phyloP scores from a whole-genome alignment of 2,329 filamentous ascomycete genomes.

The Botrytis fragariae region DNA sequence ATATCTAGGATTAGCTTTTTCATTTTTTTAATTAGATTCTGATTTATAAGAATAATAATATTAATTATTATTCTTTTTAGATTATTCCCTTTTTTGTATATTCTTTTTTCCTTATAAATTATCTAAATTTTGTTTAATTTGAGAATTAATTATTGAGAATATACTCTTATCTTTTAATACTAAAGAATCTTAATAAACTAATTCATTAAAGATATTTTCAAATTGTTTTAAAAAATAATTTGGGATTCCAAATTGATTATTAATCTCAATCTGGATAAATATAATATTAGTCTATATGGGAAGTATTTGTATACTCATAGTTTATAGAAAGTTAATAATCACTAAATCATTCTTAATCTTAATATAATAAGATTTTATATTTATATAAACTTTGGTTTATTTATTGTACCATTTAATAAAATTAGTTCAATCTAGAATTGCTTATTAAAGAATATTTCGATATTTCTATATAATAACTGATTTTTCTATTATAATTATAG shows the following conservation, averaged over 20 bases:
- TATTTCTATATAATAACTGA: no score
- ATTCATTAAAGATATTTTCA: accelerated
- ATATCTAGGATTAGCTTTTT: accelerated
- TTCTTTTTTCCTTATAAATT: no score
- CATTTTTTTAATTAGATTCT: no score
- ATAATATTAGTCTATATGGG: accelerated
- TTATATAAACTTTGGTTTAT: no score
- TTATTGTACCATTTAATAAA: no score
- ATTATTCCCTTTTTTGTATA: accelerated
- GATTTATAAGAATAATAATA: accelerated
- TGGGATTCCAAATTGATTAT: no score
- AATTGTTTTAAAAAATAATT: no score
- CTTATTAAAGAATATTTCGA: no score
- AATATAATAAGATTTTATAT: no score
- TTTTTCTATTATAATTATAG: accelerated
- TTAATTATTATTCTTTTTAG: accelerated
- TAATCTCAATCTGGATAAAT: accelerated
- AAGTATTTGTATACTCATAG: accelerated
- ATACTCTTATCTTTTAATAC: accelerated
- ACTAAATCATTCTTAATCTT: accelerated
- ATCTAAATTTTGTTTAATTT: accelerated
- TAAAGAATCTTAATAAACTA: no score
- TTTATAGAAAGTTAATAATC: no score
- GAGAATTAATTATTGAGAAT: accelerated
- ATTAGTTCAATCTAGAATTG: accelerated